A percentile compares a stretch with the other conserved stretches of the same genome.
Conservation (phyloP, 441 rosid genomes). For the Erysimum pusillum region DNA sequence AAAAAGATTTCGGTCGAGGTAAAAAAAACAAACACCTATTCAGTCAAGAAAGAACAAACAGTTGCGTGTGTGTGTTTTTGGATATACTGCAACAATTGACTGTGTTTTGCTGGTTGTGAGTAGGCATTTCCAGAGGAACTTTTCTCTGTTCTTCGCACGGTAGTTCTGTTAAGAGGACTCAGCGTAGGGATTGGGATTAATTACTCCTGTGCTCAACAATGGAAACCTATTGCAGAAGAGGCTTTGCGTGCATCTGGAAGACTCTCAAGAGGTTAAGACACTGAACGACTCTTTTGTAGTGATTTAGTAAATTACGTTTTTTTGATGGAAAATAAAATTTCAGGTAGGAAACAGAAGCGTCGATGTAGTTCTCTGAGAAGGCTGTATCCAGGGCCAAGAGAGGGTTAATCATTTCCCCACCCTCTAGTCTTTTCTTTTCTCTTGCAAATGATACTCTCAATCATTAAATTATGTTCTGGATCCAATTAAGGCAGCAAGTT, state of each 20-base stretch:
- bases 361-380: too few species aligned
- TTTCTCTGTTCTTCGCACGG: conserved; percentile 87
- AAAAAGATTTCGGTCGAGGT: conserved; percentile 84
- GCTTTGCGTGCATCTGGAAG: conserved; percentile 79
- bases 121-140: conserved; percentile 95
- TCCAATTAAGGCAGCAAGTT: too few species aligned
- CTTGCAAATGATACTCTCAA: too few species aligned
- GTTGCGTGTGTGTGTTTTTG: not conserved
- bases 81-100: conserved; percentile 1
- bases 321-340: too few species aligned
- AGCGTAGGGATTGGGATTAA: conserved; percentile 92
- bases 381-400: too few species aligned
- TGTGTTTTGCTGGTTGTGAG: conserved; percentile 23
- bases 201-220: conserved; percentile 87
- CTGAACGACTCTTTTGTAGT: not conserved
- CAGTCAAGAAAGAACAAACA: not conserved
- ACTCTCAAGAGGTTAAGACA: conserved; percentile 46
- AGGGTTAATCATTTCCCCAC: too few species aligned
- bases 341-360: too few species aligned
- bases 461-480: too few species aligned
- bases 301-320: too few species aligned
- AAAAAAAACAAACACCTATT: conserved; percentile 12
- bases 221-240: conserved; percentile 92
- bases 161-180: conserved; percentile 87
- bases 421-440: too few species aligned